These are phyloP conservation scores for Hippophae rhamnoides DNA, from an alignment of 306 rosid genomes.

Conservation along the genomic window DNA sequence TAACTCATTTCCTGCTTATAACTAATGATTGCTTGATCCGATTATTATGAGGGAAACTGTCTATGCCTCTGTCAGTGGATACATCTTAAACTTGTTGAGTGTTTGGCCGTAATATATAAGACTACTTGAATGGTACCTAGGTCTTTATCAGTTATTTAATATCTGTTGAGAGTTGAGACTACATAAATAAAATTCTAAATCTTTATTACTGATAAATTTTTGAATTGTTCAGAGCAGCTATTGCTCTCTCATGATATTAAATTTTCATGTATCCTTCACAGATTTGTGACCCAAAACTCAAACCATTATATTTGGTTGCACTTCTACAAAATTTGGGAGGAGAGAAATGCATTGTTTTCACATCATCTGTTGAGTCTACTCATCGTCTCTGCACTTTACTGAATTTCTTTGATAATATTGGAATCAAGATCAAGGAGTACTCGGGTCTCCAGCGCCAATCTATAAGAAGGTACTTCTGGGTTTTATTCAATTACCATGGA, in stretches of 20 bases:
- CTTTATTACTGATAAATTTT: not conserved
- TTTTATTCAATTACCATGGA: not conserved
- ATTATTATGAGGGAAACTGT: no score
- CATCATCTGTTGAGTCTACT: slow-evolving; percentile 85
- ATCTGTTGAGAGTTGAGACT: not conserved
- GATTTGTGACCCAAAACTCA: slow-evolving; percentile 71
- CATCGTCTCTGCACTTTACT: slow-evolving; percentile 74
- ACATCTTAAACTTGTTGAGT: no score
- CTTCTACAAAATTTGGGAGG: slow-evolving; percentile 65
- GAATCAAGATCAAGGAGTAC: slow-evolving; percentile 72
- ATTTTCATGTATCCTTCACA: slow-evolving; percentile 21
- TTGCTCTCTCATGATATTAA: slow-evolving; percentile 6
- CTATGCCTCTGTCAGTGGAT: no score
- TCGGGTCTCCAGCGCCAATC: slow-evolving; percentile 80
- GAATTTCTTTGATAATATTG: slow-evolving; percentile 50
- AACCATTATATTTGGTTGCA: slow-evolving; percentile 74
- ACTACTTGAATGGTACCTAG: no score
- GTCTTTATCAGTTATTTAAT: no score
- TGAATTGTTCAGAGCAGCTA: slow-evolving; percentile 1
- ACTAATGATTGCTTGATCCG: no score
- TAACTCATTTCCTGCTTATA: no score
- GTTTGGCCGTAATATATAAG: no score
- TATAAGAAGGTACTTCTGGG: slow-evolving; percentile 52
- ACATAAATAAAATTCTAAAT: not conserved
- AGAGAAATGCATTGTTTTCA: slow-evolving; percentile 83